Evolutionary conservation across 176 grass and related monocot species (phyloP), one percentile per base, ranked within the genome.

Genomic region (Otatea glauca): DNA sequence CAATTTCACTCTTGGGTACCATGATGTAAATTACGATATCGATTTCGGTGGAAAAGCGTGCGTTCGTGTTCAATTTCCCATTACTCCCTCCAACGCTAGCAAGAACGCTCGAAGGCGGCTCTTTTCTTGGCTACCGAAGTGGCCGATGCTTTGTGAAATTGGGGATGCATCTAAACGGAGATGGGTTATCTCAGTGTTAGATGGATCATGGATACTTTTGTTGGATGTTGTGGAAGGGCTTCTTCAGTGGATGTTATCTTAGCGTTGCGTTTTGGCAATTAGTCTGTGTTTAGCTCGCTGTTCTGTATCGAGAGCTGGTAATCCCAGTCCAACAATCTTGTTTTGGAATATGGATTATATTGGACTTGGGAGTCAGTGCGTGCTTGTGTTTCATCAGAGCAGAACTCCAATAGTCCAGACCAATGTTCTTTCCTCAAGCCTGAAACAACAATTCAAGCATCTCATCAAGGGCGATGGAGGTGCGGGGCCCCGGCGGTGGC

Each of bases 401-500:
- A 43, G 42, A 0, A 43, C 42, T 43, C 42, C 7, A 43, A 9
- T 43, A 9, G 42, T 43, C 42, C 42, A 43, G 42, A 7, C 42
- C 42, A 43, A 43, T 43, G 42, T 43, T 43, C 42, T 43, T 41
- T 43, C 42, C 8, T 43, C 42, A 43, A 9, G 42, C 42, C 42
- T 43, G 42, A 43, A 43, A 43, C 42, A 43, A 43, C 42, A 43
- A 9, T 9, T 43, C 42, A 9, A 43, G 42, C 42, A 43, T 43
- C 6, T 43, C 8, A 43, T 9, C 42, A 43, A 43, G 42, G 42
- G 42, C 95, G 79, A 98, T 98, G 23, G 95, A 76, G 44, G 95
- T n/a, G n/a, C 42, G 7, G 11, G 45, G 45, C 11, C 10, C 91
- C 95, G 20, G 93, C 95, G 9, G 91, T 87, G 9, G 92, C 92